Percentiles rank a stretch among this genome's conserved stretches.
These are phyloP conservation scores for Epichloe aotearoae DNA, from an alignment of 2,329 filamentous ascomycete genomes.

Conservation along the genomic window DNA sequence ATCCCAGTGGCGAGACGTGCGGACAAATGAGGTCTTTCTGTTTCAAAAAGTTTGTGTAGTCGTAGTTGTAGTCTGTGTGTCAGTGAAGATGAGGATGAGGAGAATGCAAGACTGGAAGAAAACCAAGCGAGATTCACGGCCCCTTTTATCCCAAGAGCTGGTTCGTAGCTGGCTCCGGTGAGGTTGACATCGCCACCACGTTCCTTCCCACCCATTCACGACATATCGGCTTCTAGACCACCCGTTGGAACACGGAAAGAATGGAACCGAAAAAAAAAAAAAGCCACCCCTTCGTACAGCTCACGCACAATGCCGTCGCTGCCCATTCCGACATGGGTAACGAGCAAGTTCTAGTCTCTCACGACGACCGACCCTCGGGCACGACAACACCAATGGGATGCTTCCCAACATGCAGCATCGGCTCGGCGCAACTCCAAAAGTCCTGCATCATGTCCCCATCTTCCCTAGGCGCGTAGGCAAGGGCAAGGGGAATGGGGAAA, in stretches of 20 bases:
- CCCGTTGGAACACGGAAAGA: too few relatives aligned
- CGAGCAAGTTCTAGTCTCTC: not conserved
- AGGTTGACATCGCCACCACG: not conserved
- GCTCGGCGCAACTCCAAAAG: not conserved
- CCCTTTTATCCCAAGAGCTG: not conserved
- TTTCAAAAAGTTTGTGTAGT: too few relatives aligned
- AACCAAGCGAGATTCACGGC: not conserved
- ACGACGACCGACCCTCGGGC: not conserved
- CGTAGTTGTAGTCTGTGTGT: not conserved
- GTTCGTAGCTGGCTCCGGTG: not conserved
- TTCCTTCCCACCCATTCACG: not conserved
- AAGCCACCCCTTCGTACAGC: not conserved
- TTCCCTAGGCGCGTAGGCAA: not conserved
- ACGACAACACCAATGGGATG: not conserved
- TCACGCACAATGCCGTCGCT: not conserved
- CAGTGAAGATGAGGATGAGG: not conserved
- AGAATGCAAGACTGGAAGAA: not conserved
- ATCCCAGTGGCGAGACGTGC: not conserved
- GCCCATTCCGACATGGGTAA: not conserved
- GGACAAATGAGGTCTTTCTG: too few relatives aligned
- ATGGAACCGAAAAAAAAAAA: not conserved
- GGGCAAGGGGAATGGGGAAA: not conserved
- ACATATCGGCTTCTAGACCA: not conserved
- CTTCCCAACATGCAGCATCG: not conserved
- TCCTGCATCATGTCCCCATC: not conserved